A percentile compares a stretch with the other conserved stretches of the same genome.
Evolutionary conservation across 768 basidiomycete species (phyloP).

Genomic region (Coprinopsis sp.): DNA sequence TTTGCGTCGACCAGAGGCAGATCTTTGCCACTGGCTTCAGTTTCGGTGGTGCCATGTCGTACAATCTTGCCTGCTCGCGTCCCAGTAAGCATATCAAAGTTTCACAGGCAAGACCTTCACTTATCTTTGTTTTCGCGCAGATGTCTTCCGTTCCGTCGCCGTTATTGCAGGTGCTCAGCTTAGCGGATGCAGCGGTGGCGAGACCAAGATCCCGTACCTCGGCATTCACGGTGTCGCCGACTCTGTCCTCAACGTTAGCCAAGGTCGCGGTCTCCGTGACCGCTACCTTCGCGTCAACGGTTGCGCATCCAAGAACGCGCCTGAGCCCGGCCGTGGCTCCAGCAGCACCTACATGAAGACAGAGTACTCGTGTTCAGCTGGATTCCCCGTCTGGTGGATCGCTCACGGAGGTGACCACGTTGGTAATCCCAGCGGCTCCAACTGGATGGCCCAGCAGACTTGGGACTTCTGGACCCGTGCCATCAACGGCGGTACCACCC

Average conservation of each 20-base stretch:
- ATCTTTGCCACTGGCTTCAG: constrained; percentile 8
- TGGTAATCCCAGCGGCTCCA: constrained; percentile 1
- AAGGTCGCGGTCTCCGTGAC: constrained; percentile 2
- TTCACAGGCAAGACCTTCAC: not conserved
- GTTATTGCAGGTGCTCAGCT: constrained; percentile 5
- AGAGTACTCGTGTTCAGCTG: constrained; percentile 3
- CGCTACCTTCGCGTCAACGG: constrained; percentile 8
- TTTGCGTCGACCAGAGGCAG: constrained; percentile 5
- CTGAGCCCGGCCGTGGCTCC: constrained; percentile 1
- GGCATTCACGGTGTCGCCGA: constrained; percentile 7
- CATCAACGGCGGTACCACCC: constrained; percentile 1
- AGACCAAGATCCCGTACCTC: constrained; percentile 5
- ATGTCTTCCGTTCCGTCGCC: constrained; percentile 4
- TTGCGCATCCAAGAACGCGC: constrained; percentile 5
- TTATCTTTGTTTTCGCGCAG: not conserved
- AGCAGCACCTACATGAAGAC: constrained; percentile 8
- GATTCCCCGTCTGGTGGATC: constrained; percentile 7
- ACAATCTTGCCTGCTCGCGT: constrained; percentile 5
- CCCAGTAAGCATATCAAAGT: not conserved
- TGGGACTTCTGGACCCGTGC: constrained; percentile 8
- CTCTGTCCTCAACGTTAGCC: constrained; percentile 4
- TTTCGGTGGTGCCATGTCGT: constrained; percentile 7
- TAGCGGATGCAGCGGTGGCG: constrained; percentile 7
- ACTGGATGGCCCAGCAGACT: constrained; percentile 6
- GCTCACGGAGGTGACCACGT: constrained; percentile 6